Evolutionary conservation across 2,329 filamentous ascomycete genomes (phyloP), one percentile per base, ranked within the genome.

Genomic region (Ophiostoma ips): DNA sequence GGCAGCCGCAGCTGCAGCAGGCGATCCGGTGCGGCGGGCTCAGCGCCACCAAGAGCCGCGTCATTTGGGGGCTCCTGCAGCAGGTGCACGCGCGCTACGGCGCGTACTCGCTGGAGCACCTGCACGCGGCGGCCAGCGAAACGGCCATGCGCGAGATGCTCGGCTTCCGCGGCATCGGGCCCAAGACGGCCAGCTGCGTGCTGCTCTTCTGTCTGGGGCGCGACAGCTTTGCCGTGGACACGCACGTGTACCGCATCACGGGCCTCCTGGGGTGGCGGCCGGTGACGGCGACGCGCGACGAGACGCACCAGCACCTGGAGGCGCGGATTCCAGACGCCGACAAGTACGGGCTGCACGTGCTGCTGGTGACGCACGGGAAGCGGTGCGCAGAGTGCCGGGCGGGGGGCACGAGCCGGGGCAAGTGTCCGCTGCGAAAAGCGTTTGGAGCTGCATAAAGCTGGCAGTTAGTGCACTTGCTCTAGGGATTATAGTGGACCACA

Each of bases 141-240:
- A 24, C 33, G 2, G 43, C 43, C 10, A 45, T 45, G 43, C 43
- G 43, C 43, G 43, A 45, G 43, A 33, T 45, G 28, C 43, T 45
- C 1, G 19, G 28, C 16, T 45, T 45, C 15, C 43, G 33, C 16
- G 43, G 43, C 30, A 28, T 45, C 7, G 43, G 43, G 11, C 43
- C 43, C 43, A 45, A 45, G 43, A 45, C 43, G 43, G 43, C 43
- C 5, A 45, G 43, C 16, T 45, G 43, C 12, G 43, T 45, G 16
- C 30, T 45, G 28, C 30, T 45, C 9, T 45, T 45, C 12, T 45
- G 43, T 6, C 30, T 45, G 12, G n/a, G 30, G n/a, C 28, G 43
- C 11, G 43, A 45, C 11, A 45, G 43, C 30, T 45, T 45, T 15
- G 43, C 43, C 11, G 43, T 45, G 16, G 43, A 45, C 30, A 45